Conservation (phyloP, 1,284 basidiomycete species). For the Trametes hirsuta region DNA sequence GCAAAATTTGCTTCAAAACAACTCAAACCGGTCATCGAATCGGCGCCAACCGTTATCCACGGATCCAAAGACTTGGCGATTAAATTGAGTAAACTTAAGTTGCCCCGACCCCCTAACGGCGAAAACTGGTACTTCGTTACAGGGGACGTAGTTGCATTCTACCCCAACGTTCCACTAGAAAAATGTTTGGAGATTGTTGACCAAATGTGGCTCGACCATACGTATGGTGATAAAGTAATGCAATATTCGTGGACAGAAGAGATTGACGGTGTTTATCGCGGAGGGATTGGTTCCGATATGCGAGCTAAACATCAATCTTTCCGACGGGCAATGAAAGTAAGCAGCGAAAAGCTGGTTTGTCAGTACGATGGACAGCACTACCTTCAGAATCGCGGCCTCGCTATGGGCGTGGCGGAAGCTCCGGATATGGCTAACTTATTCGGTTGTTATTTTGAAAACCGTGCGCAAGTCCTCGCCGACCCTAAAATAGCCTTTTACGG, state of each 20-base stretch:
- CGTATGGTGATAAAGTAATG: too few species aligned
- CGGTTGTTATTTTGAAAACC: background rate
- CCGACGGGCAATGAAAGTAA: background rate
- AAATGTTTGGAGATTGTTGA: background rate
- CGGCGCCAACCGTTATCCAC: constrained; percentile 10
- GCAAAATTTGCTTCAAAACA: constrained; percentile 3
- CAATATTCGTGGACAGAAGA: too few species aligned
- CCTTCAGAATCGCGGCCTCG: background rate
- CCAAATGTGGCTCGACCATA: background rate
- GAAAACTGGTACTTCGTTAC: constrained; percentile 1
- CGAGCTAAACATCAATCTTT: background rate
- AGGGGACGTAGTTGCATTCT: constrained; percentile 12
- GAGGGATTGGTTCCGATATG: too few species aligned
- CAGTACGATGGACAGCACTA: background rate
- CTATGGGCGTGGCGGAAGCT: constrained; percentile 2
- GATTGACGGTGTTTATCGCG: too few species aligned
- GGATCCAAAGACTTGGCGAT: constrained; percentile 7
- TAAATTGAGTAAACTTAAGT: constrained; percentile 1
- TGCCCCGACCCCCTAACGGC: background rate
- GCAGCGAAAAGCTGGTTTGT: background rate
- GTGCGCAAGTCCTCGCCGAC: background rate
- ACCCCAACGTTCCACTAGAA: constrained; percentile 2
- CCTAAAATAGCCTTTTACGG: background rate
- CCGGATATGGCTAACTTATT: constrained; percentile 4
- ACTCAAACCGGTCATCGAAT: constrained; percentile 4